Base-by-base conservation (phyloP, 768 basidiomycete species). In the Agrocybe praecox region DNA sequence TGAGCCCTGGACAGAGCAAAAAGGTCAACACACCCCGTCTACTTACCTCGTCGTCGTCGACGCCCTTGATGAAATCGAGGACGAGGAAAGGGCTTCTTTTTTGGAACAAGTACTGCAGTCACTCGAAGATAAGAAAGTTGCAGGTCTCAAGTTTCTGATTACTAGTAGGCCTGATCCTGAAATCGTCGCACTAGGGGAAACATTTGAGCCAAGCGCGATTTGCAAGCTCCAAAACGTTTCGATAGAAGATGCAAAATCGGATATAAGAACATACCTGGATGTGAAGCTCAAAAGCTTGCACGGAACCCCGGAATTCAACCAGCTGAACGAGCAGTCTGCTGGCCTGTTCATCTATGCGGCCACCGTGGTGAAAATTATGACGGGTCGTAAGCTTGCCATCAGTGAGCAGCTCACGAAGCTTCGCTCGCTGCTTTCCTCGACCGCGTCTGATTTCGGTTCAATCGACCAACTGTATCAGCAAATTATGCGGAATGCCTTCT, bases 341-440 rank as follows among this genome's bases (percentile, higher is more conserved):
- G 69, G 67, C 10, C 49, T 70, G 15, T 71, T 71, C 60, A 69
- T 71, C 46, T 68, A 65, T 46, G 69, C 70, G 18, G 63, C 69
- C 18, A 71, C 68, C 0, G 59, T 61, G 9, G 67, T 66, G 42
- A 62, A 54, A 26, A 62, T 62, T 22, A 45, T 67, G 54, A 54
- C 29, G 45, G 15, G 11, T 2, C 21, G 36, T 6, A 17, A 29
- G 33, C 48, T 29, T 17, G 10, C 43, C 12, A 29, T 5, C 26
- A 29, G 26, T 9, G 60, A 63, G 26, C 56, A 63, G 42, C 6
- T 29, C 10, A 36, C 42, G 14, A 19, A 57, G 22, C 50, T 57
- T 4, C 21, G 21, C 19, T 49, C 56, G 17, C 54, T 65, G 33
- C 23, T 52, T 22, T 23, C 24, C 26, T 29, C 9, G 9, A 29